These are phyloP conservation scores for Cryptococcus sp. DNA, from an alignment of 1,284 basidiomycete species.

Conservation along the genomic window DNA sequence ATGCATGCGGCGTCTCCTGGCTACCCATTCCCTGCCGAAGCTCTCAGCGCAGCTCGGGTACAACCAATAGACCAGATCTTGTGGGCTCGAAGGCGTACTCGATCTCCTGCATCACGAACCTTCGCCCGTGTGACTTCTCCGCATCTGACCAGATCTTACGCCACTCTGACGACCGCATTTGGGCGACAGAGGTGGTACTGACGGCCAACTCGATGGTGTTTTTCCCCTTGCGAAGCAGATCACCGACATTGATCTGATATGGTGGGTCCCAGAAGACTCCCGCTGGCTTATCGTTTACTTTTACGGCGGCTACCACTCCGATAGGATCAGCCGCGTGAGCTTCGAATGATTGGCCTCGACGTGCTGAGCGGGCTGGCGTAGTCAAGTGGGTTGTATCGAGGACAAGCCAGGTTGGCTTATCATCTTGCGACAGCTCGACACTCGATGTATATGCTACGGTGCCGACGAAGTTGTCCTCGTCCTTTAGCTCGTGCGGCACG, in stretches of 20 bases:
- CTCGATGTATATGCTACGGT: background rate
- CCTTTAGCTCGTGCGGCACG: background rate
- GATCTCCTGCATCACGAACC: slow-evolving; percentile 14
- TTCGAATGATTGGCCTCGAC: slow-evolving; percentile 6
- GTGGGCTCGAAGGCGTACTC: slow-evolving; percentile 8
- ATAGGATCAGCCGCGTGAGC: slow-evolving; percentile 7
- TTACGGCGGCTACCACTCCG: slow-evolving; percentile 4
- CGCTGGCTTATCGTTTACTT: background rate
- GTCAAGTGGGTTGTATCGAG: background rate
- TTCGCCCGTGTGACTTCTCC: slow-evolving; percentile 4
- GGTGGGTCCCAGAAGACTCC: slow-evolving; percentile 12
- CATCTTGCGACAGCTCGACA: background rate
- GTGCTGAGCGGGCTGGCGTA: background rate
- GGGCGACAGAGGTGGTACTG: slow-evolving; percentile 5
- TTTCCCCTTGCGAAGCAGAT: background rate
- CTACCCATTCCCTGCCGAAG: background rate
- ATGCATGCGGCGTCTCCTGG: too few relatives aligned
- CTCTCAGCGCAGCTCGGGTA: slow-evolving; percentile 5
- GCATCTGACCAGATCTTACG: slow-evolving; percentile 6
- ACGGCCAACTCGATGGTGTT: slow-evolving; percentile 6
- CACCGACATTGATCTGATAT: background rate
- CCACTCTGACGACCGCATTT: slow-evolving; percentile 4
- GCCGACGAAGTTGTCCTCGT: background rate
- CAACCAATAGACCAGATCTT: slow-evolving; percentile 3
- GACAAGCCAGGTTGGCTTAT: background rate